A percentile compares a stretch with the other conserved stretches of the same genome.
phyloP scores from a whole-genome alignment of 2,329 filamentous ascomycete genomes.

The Neopestalotiopsis clavispora region DNA sequence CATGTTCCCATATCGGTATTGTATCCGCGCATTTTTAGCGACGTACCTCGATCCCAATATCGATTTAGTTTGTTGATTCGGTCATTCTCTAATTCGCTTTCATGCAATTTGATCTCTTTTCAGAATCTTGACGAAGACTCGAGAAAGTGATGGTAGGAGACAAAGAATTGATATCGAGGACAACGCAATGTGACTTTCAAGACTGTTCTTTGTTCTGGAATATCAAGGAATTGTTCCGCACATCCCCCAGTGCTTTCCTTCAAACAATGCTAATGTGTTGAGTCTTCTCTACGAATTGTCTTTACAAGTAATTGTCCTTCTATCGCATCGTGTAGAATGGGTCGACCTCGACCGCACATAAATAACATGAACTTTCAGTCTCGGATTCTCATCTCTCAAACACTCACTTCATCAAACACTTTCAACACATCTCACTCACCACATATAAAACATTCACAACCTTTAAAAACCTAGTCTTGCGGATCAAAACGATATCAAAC shows the following conservation, averaged over 20 bases:
- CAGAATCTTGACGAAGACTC: background rate
- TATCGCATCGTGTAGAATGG: background rate
- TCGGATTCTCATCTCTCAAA: background rate
- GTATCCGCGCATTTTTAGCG: too few relatives aligned
- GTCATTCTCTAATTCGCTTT: background rate
- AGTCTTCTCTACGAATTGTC: background rate
- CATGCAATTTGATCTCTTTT: background rate
- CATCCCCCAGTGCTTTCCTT: background rate
- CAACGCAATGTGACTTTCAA: background rate
- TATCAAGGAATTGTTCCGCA: background rate
- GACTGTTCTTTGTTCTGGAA: background rate
- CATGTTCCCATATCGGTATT: too few relatives aligned
- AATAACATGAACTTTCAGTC: background rate
- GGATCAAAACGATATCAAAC: background rate
- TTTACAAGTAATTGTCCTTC: background rate
- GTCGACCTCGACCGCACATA: background rate
- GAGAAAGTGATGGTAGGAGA: background rate
- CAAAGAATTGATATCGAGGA: background rate
- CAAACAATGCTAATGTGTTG: background rate
- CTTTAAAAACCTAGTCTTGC: background rate
- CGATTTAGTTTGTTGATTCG: too few relatives aligned
- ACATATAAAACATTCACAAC: background rate
- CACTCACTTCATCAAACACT: background rate
- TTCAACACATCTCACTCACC: background rate
- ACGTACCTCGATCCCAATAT: too few relatives aligned